These are phyloP conservation scores for Tephrocybe rancida DNA, from an alignment of 768 basidiomycete species.

Conservation along the genomic window DNA sequence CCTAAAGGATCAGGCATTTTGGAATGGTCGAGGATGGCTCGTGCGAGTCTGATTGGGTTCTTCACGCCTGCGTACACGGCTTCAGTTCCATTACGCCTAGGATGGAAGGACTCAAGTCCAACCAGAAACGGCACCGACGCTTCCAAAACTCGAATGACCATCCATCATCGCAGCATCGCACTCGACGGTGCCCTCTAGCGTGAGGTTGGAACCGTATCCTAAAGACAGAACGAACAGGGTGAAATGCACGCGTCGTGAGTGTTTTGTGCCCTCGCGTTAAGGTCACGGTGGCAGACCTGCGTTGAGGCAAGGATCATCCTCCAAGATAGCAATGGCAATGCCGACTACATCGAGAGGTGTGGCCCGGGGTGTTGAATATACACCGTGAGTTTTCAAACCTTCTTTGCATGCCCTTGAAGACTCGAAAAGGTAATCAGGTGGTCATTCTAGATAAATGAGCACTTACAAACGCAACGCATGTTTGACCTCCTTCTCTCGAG, in stretches of 20 bases:
- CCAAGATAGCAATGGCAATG: conserved; percentile 56
- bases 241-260: background rate
- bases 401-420: conserved; percentile 52
- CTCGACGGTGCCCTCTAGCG: conserved; percentile 72
- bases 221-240: background rate
- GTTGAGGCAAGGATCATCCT: conserved; percentile 70
- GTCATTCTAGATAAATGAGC: background rate
- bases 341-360: conserved; percentile 51
- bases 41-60: conserved; percentile 70
- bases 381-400: conserved; percentile 29
- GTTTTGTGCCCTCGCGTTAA: background rate
- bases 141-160: conserved; percentile 52
- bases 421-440: background rate
- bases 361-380: background rate
- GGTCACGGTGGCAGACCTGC: conserved; percentile 51
- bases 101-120: background rate
- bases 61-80: conserved; percentile 49
- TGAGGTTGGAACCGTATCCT: conserved; percentile 83
- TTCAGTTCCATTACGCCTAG: background rate
- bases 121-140: conserved; percentile 77
- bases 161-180: conserved; percentile 83
- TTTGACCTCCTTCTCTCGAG: conserved; percentile 55
- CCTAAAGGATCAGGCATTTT: conserved; percentile 51
- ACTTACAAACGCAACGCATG: conserved; percentile 56
- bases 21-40: conserved; percentile 56